Evolutionary conservation across 2,329 filamentous ascomycete species (phyloP), one percentile per base, ranked within the genome.

Genomic region (Arachnomyces sp.): DNA sequence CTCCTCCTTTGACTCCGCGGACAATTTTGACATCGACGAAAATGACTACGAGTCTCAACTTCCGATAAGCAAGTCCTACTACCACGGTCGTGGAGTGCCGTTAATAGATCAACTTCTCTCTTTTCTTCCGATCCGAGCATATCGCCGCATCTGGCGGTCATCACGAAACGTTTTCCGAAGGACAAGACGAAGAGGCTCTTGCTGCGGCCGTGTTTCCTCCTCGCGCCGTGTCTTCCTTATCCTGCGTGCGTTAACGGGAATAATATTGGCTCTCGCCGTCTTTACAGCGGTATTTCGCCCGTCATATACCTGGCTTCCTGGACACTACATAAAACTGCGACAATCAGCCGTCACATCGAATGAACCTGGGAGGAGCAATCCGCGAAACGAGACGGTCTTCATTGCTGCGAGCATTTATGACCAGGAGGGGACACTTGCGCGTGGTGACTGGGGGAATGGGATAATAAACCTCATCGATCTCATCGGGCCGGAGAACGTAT

Each of bases 351-450:
- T 52, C 16, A 50, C 51, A 18, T 65, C 61, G 15, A 48, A 55
- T 15, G 40, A 48, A 4, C 45, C 58, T 4, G 68, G 67, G 3
- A 54, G 72, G 34, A 74, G 67, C 6, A 80, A 80, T 46, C 52
- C 66, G 2, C 60, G 67, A 39, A 68, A 75, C 36, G 80, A 86
- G 56, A 82, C 78, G 52, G 67, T 87, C n/a, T 87, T 83, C 53
- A 83, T 88, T 38, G 80, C 80, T 1, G 77, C 82, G 12, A 84
- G 80, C 52, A 69, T 88, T 39, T 82, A 83, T 50, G 82, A 87
- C 52, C 66, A 69, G 14, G 66, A 68, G 5, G 81, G 80, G 1
- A 63, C 71, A 2, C 63, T 87, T 14, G 74, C 80, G 1, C 63
- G 68, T 5, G 82, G 82, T 1, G 63, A 67, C 18, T 88, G 83